Evolutionary conservation across 176 grass and related monocot genomes (phyloP), one percentile per base, ranked within the genome.

Genomic region (Thinopyrum elongatum): DNA sequence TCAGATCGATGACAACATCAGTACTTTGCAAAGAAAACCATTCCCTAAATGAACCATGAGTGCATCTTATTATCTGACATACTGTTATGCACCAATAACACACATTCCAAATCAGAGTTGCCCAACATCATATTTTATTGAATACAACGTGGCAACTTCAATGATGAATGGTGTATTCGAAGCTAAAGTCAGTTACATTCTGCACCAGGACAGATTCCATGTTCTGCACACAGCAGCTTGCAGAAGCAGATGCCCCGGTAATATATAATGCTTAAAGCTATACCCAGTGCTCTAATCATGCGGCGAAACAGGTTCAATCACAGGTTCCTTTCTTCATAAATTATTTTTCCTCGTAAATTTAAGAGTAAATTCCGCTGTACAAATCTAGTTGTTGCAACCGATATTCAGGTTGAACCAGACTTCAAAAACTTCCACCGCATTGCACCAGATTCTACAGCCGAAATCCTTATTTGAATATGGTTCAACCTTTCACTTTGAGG

Each of bases 101-200:
- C 42, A 80, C 29, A 14, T 46, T 80, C 57, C 15, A 10, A 9
- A 66, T 34, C n/a, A 75, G 21, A 89, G 34, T 75, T 81, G 46
- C 78, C 69, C 22, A 27, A 67, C 59, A 77, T 4, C 34, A 61
- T 26, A 69, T 47, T 85, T 70, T 19, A 10, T 5, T 42, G 62
- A 63, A 70, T 41, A 58, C 22, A 61, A 76, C 0, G 68, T 41
- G 47, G 46, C 65, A 67, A 69, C 65, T 69, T 35, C 15, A 35
- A 69, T 69, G 53, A 57, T 55, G 17, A 55, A 55, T 55, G 17
- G 16, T 55, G 51, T 57, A 57, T 57, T 57, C 17, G 65, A 68
- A 68, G 65, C 65, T 68, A 68, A 68, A 68, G 30, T 10, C 30
- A 34, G 31, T 34, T 34, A 33, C 8, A 68, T 68, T 33, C 65